Percentiles rank a stretch among this genome's conserved stretches.
Conservation (phyloP, 116 monocot species). For the Zostera marina region DNA sequence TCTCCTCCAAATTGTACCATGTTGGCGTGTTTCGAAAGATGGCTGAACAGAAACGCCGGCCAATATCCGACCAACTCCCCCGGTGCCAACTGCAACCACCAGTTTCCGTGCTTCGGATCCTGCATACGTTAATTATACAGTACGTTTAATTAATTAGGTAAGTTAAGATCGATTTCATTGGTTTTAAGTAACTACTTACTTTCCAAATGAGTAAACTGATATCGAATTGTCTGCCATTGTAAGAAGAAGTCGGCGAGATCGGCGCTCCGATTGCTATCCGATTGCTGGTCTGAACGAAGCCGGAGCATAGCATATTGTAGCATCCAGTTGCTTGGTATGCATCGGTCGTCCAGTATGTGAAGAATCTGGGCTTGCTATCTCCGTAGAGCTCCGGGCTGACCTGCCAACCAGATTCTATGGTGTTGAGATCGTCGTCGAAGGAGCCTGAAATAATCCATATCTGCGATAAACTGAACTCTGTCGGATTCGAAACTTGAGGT, state of each 20-base stretch:
- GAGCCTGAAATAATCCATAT: conserved; percentile 79
- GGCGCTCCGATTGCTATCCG: conserved; percentile 58
- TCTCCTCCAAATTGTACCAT: conserved; percentile 90
- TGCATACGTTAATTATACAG: no score
- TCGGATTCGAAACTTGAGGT: conserved; percentile 29
- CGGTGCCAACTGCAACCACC: conserved; percentile 76
- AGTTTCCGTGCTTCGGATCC: conserved; percentile 52
- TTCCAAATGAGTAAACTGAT: conserved; percentile 76
- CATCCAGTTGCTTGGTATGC: conserved; percentile 73
- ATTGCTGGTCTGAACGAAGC: conserved; percentile 71
- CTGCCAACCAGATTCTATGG: conserved; percentile 89
- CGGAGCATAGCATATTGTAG: conserved; percentile 82
- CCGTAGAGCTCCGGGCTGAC: conserved; percentile 82
- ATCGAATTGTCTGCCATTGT: conserved; percentile 49
- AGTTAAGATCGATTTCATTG: no score
- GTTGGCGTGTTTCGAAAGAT: conserved; percentile 33
- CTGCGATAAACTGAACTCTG: conserved; percentile 84
- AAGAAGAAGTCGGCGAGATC: conserved; percentile 49
- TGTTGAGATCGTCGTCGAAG: conserved; percentile 68
- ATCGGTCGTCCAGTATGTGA: conserved; percentile 99
- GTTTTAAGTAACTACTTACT: conserved; percentile 16
- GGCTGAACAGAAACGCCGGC: conserved; percentile 69
- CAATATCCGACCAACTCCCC: conserved; percentile 72
- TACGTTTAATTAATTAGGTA: no score
- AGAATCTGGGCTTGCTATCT: conserved; percentile 78